Evolutionary conservation across 2,329 filamentous ascomycete genomes (phyloP), one percentile per base, ranked within the genome.

Genomic region (Ceratocystiopsis minuta): DNA sequence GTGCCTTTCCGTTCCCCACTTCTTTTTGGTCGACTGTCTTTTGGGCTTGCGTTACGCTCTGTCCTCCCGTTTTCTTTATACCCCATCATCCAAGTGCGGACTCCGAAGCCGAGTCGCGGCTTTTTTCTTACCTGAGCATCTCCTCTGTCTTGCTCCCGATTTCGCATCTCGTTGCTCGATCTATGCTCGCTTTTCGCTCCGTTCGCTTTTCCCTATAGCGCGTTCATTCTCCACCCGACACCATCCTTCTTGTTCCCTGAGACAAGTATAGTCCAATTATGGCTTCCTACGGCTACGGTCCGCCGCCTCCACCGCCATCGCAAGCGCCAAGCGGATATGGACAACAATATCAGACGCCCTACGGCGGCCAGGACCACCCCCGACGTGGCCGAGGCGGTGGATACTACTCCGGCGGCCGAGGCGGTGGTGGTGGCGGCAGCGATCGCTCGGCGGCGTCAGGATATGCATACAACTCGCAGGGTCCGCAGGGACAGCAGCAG

Each of bases 211-310:
- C 16, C 34, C 15, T 31, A 37, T 34, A 17, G 36, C 24, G 24
- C 24, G 24, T 28, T n/a, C n/a, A n/a, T n/a, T n/a, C n/a, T n/a
- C n/a, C n/a, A 10, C 2, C 24, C 24, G 24, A 28, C 24, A 28
- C 24, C 24, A 28, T 28, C 24, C 24, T 28, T 10, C 24, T 28
- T 10, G 4, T 28, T 28, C 9, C 24, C 24, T 28, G 24, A 34
- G 17, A 20, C 32, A 35, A 13, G 33, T 10, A 16, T 15, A 43
- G 41, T 38, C 38, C 37, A 36, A 31, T 18, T 39, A 70, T 70
- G 67, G 60, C 67, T 17, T 55, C 57, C 31, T 71, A 72, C 58
- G 65, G 63, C 41, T 72, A 71, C 59, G 67, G 62, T n/a, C 67
- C 66, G 17, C 66, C 67, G 43, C 67, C 67, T 13, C 66, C 67